Conservation (phyloP, 331 rosid genomes). For the Rhamnella rubrinervis region DNA sequence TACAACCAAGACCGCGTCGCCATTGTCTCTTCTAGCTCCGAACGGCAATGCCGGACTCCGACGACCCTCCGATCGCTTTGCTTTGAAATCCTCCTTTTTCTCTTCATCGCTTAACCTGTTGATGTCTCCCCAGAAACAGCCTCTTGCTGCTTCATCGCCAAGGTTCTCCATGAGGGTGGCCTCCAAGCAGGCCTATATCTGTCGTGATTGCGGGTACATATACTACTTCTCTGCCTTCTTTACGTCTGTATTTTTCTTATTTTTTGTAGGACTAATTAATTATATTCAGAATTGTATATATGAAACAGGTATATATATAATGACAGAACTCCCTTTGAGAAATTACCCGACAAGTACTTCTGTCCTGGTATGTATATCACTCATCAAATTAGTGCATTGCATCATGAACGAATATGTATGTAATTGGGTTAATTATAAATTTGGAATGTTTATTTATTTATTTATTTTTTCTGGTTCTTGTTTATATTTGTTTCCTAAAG, state of each 20-base stretch:
- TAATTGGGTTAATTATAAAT: neutral
- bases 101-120: constrained; percentile 36
- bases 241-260: neutral
- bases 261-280: neutral
- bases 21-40: constrained; percentile 29
- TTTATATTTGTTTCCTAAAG: no score
- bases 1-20: constrained; percentile 8
- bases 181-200: constrained; percentile 82
- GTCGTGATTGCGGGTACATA: constrained; percentile 93
- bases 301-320: constrained; percentile 66
- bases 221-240: neutral
- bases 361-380: constrained; percentile 62
- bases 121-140: constrained; percentile 29
- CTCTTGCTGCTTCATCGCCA: constrained; percentile 34
- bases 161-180: constrained; percentile 82
- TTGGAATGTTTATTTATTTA: no score
- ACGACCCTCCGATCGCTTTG: constrained; percentile 28
- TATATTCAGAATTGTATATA: neutral
- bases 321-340: constrained; percentile 79
- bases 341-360: constrained; percentile 72
- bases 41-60: constrained; percentile 36
- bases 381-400: neutral
- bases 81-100: constrained; percentile 50
- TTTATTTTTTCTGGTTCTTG: no score
- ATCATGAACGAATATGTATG: neutral